Conservation (phyloP, 176 grass and related monocot species). For the Leersia perrieri region DNA sequence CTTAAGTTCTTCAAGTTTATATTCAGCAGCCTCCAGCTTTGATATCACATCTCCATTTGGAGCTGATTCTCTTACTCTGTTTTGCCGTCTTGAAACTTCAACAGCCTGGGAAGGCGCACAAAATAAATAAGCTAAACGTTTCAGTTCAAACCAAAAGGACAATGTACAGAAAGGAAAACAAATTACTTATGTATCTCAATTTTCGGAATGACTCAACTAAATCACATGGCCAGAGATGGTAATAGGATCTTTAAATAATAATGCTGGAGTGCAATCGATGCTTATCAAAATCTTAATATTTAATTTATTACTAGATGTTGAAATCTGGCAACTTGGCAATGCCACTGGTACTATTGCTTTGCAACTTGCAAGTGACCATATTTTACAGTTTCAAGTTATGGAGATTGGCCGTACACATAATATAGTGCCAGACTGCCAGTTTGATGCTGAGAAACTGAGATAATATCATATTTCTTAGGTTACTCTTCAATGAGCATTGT, state of each 20-base stretch:
- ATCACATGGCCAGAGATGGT: not conserved
- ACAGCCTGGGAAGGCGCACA: conserved; percentile 44
- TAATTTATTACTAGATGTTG: not conserved
- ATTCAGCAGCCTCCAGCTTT: conserved; percentile 87
- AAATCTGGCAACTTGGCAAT: not conserved
- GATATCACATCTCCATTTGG: conserved; percentile 63
- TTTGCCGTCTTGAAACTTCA: conserved; percentile 90
- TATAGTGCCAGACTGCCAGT: not conserved
- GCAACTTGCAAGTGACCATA: not conserved
- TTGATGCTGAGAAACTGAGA: not conserved
- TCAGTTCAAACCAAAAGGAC: not conserved
- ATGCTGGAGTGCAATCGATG: not conserved
- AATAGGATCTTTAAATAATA: not conserved
- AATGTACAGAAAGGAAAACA: not conserved
- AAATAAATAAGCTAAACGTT: not conserved
- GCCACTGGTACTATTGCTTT: not conserved
- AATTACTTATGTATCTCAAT: not conserved
- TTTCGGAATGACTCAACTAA: not conserved
- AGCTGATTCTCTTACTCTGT: conserved; percentile 70
- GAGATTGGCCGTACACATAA: not conserved
- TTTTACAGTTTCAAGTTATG: not conserved
- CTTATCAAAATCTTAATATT: conserved; percentile 3
- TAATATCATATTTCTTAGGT: not conserved
- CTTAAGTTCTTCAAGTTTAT: conserved; percentile 89
- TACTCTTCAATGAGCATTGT: not conserved